Evolutionary conservation across 306 rosid genomes (phyloP), one percentile per base, ranked within the genome.

Genomic region (Cicer cuneatum): DNA sequence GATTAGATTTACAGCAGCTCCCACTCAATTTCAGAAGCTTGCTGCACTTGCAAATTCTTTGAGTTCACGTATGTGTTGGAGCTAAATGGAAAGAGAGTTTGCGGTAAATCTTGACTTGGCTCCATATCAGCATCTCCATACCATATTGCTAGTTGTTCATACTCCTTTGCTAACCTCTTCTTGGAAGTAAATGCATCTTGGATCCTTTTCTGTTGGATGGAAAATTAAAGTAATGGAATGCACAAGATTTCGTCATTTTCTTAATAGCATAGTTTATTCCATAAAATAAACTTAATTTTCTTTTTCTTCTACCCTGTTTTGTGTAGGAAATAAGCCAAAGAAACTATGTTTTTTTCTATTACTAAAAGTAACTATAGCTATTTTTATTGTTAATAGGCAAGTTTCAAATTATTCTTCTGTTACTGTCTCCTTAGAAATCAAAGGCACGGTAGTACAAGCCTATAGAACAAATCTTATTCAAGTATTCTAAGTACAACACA

Each of bases 81-180:
- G 76, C 73, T 77, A 33, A 82, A 72, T 59, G 72, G 82, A 37
- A 70, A 33, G 21, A 5, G 47, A 69, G 66, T 68, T 64, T 29
- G 81, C 0, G 76, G 75, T 38, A 16, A 7, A 56, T 72, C 75
- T 63, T 61, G 51, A 42, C 29, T 43, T 49, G 62, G 24, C 29
- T 80, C 85, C 11, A 85, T 58, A 66, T 84, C 89, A 13, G 72
- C 12, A 45, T 90, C 97, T 62, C 96, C 99, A 49, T 81, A 89
- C 97, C 96, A 94, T 80, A 92, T 84, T 33, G 93, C 94, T 18
- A 94, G 89, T 79, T 83, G 93, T 77, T 94, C 91, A 37, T 94
- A 92, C 80, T 92, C 96, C 87, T 87, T 90, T 52, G 79, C 86
- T 84, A 87, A 71, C 84, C 87, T 87, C 90, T 81, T 94, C 83